Evolutionary conservation across 495 filamentous ascomycete species (phyloP).

Genomic region (Hypoxylon subgilvum): DNA sequence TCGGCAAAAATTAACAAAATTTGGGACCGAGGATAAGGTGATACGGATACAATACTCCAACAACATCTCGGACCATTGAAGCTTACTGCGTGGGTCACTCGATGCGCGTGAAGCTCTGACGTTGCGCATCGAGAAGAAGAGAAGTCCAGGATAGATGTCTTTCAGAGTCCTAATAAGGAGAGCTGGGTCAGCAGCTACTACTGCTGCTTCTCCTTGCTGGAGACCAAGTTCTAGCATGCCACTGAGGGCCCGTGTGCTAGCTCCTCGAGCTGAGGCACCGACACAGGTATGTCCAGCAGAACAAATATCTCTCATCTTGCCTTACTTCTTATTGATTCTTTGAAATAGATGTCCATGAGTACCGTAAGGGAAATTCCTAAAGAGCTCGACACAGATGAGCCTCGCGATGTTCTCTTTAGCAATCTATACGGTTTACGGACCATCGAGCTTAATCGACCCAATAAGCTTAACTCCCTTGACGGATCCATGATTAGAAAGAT

Average conservation of each 20-base stretch:
- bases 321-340: slow-evolving; percentile 10
- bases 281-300: slow-evolving; percentile 49
- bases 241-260: slow-evolving; percentile 80
- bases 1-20: slow-evolving; percentile 30
- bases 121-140: slow-evolving; percentile 34
- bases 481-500: slow-evolving; percentile 95
- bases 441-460: slow-evolving; percentile 91
- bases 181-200: slow-evolving; percentile 46
- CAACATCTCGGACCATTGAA: slow-evolving; percentile 11
- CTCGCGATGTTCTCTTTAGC: slow-evolving; percentile 91
- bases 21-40: slow-evolving; percentile 23
- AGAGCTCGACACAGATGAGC: slow-evolving; percentile 70
- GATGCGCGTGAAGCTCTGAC: slow-evolving; percentile 31
- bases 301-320: not conserved
- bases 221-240: slow-evolving; percentile 68
- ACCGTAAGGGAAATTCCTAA: slow-evolving; percentile 44
- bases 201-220: slow-evolving; percentile 47
- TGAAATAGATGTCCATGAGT: slow-evolving; percentile 65
- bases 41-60: too few relatives aligned
- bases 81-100: slow-evolving; percentile 13
- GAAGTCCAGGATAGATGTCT: slow-evolving; percentile 51
- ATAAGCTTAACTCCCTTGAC: slow-evolving; percentile 88
- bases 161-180: slow-evolving; percentile 47
- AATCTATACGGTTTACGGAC: slow-evolving; percentile 85
- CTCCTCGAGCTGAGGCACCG: slow-evolving; percentile 62